These are phyloP conservation scores for Solioccasus polychromus DNA, from an alignment of 768 basidiomycete species.

Conservation along the genomic window DNA sequence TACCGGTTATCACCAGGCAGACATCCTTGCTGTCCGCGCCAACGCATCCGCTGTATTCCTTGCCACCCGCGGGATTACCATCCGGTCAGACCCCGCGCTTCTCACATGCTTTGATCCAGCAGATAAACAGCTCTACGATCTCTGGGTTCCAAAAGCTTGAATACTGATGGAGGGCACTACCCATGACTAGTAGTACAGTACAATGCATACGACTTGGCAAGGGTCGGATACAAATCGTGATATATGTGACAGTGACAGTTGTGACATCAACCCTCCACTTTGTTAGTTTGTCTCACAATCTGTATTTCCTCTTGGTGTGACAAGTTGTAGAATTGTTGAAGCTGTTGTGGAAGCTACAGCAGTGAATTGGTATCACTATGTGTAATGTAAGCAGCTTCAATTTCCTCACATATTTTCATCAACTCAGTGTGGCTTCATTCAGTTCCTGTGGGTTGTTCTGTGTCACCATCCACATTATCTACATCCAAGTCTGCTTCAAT, in stretches of 20 bases:
- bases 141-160: slow-evolving; percentile 59
- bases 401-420: neutral
- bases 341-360: neutral
- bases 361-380: neutral
- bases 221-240: too few relatives aligned
- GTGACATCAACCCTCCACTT: too few relatives aligned
- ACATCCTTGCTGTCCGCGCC: slow-evolving; percentile 17
- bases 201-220: too few relatives aligned
- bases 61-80: slow-evolving; percentile 37
- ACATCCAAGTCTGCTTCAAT: neutral
- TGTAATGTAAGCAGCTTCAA: neutral
- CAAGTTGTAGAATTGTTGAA: neutral
- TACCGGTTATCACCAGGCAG: slow-evolving; percentile 18
- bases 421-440: neutral
- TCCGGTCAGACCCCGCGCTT: slow-evolving; percentile 65
- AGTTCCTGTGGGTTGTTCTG: neutral
- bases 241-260: too few relatives aligned
- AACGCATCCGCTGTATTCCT: slow-evolving; percentile 21
- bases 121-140: slow-evolving; percentile 73
- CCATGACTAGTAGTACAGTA: too few relatives aligned
- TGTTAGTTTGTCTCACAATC: too few relatives aligned
- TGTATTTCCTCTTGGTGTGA: neutral
- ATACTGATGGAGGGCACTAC: neutral
- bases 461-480: too few relatives aligned
- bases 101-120: slow-evolving; percentile 72